Percentiles rank a stretch among this genome's conserved stretches.
Evolutionary conservation across 306 rosid genomes (phyloP).

Genomic region (Quercus gilva): DNA sequence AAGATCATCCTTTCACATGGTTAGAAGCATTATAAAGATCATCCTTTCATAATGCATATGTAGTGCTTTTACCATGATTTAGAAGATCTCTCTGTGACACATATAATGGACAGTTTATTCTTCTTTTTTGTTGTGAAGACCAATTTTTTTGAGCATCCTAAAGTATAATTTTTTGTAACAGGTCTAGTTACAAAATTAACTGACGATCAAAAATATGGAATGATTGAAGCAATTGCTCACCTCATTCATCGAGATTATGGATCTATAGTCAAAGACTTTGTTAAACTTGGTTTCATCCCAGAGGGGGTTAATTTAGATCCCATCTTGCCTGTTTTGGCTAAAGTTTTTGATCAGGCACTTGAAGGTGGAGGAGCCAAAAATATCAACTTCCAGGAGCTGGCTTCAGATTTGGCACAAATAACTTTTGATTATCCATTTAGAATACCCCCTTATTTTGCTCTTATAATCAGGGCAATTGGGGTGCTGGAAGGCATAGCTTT

Average conservation of each 20-base stretch:
- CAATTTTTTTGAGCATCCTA: constrained; percentile 12
- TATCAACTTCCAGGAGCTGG: constrained; percentile 96
- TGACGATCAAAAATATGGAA: constrained; percentile 98
- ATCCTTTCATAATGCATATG: background rate
- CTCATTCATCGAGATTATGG: constrained; percentile 95
- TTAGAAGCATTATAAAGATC: background rate
- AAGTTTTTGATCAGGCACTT: constrained; percentile 97
- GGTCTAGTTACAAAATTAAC: constrained; percentile 97
- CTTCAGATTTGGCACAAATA: constrained; percentile 95
- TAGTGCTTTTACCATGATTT: background rate
- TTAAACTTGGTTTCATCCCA: constrained; percentile 84
- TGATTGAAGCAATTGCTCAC: constrained; percentile 97
- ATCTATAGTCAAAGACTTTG: constrained; percentile 93
- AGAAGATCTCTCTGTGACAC: background rate
- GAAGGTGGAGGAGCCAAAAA: constrained; percentile 99
- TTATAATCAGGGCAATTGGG: constrained; percentile 96
- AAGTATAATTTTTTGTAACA: constrained; percentile 41
- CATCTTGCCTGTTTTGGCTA: constrained; percentile 92
- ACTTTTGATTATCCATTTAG: constrained; percentile 98
- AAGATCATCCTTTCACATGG: constrained; percentile 13
- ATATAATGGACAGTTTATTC: background rate
- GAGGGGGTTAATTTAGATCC: constrained; percentile 97
- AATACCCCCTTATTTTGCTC: constrained; percentile 98
- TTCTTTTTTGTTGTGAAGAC: background rate
- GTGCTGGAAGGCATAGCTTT: constrained; percentile 96